Evolutionary conservation across 2,329 filamentous ascomycete species (phyloP).

Genomic region (Triangularia verruculosa): DNA sequence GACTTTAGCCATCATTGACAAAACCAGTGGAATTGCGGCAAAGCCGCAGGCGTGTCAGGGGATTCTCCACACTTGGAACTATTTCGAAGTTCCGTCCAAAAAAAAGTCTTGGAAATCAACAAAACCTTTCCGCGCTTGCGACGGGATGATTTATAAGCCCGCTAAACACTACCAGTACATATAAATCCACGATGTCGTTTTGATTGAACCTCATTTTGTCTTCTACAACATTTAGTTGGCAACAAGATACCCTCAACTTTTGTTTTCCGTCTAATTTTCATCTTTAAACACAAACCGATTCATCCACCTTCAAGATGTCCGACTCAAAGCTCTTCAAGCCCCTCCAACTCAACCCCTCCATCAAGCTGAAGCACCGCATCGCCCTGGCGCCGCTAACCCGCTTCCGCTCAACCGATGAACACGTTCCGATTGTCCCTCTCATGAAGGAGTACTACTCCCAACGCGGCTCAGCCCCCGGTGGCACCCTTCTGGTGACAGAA

Average conservation of each 20-base stretch:
- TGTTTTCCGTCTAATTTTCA: background rate
- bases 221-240: background rate
- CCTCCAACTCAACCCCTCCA: constrained; percentile 41
- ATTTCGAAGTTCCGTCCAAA: background rate
- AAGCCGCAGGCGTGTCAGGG: background rate
- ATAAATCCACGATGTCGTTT: background rate
- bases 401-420: constrained; percentile 43
- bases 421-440: constrained; percentile 20
- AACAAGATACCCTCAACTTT: background rate
- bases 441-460: constrained; percentile 42
- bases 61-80: background rate
- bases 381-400: constrained; percentile 53
- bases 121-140: background rate
- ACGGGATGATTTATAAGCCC: background rate
- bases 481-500: constrained; percentile 43
- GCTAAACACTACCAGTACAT: background rate
- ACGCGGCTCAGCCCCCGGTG: constrained; percentile 38
- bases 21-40: background rate
- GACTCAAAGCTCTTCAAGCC: constrained; percentile 40
- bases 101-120: background rate
- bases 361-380: constrained; percentile 50
- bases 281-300: background rate
- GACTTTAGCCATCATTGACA: background rate
- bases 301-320: constrained; percentile 1
- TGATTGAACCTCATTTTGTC: background rate